Percentiles rank a stretch among this genome's conserved stretches.
Conservation (phyloP, 176 grass and related monocot species). For the Carex pumila region DNA sequence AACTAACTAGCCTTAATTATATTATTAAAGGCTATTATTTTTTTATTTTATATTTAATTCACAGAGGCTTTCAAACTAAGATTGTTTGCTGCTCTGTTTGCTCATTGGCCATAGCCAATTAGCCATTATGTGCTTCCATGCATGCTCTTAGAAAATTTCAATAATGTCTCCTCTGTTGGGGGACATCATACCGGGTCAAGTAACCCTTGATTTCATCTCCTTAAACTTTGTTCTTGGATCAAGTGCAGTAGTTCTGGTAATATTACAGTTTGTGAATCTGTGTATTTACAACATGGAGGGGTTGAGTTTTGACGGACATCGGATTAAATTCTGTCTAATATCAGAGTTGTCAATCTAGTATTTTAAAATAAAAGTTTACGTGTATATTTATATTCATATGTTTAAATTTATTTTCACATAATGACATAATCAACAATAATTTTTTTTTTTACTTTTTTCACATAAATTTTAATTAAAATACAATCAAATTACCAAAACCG, state of each 20-base stretch:
- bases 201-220: conserved; percentile 10
- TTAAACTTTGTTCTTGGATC: conserved; percentile 20
- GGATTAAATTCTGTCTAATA: too few species aligned
- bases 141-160: conserved; percentile 12
- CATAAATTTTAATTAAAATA: too few species aligned
- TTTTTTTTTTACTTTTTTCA: too few species aligned
- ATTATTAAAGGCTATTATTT: background rate
- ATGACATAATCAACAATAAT: too few species aligned
- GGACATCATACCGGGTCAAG: conserved; percentile 17
- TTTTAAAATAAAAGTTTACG: too few species aligned
- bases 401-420: too few species aligned
- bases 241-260: background rate
- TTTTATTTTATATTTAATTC: background rate
- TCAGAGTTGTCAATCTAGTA: too few species aligned
- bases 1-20: background rate
- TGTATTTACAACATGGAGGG: background rate
- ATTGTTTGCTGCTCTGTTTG: background rate
- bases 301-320: too few species aligned
- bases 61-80: background rate
- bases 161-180: background rate
- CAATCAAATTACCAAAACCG: too few species aligned
- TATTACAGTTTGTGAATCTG: background rate
- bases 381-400: too few species aligned
- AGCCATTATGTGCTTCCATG: background rate
- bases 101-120: conserved; percentile 10